phyloP scores from a whole-genome alignment of 2,329 filamentous ascomycete species.

The Hirsutella minnesotensis region DNA sequence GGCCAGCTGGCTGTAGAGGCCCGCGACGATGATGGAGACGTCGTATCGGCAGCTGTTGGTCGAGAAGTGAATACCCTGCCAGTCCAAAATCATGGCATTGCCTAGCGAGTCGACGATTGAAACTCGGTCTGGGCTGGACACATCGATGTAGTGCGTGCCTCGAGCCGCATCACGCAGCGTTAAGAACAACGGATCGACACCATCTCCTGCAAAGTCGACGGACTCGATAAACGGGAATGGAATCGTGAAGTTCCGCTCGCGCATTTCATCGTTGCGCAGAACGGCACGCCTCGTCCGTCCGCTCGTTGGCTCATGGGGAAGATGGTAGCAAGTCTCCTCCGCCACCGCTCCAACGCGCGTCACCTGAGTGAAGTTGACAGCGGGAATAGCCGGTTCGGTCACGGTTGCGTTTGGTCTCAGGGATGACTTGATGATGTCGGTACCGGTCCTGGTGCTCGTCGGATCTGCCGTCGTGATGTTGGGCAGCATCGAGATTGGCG shows the following conservation, averaged over 20 bases:
- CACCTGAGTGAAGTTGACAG: slow-evolving; percentile 20
- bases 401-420: slow-evolving; percentile 4
- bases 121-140: slow-evolving; percentile 19
- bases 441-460: not conserved
- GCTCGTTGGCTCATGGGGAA: slow-evolving; percentile 12
- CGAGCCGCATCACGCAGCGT: slow-evolving; percentile 17
- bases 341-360: slow-evolving; percentile 15
- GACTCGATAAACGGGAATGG: slow-evolving; percentile 25
- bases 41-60: slow-evolving; percentile 19
- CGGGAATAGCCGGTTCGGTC: slow-evolving; percentile 9
- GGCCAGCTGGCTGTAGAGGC: slow-evolving; percentile 22
- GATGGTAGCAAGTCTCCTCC: slow-evolving; percentile 18
- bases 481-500: not conserved
- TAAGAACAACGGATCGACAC: slow-evolving; percentile 20
- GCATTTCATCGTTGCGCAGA: slow-evolving; percentile 19
- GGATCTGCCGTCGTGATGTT: not conserved
- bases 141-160: slow-evolving; percentile 18
- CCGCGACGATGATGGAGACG: slow-evolving; percentile 18
- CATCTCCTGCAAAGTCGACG: slow-evolving; percentile 19
- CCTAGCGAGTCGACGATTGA: slow-evolving; percentile 18
- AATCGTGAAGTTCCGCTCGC: slow-evolving; percentile 17
- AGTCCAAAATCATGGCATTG: slow-evolving; percentile 20
- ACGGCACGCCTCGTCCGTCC: slow-evolving; percentile 13
- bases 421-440: not conserved
- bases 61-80: slow-evolving; percentile 21